phyloP scores from a whole-genome alignment of 768 basidiomycete species.

The Tylopilus sp. region DNA sequence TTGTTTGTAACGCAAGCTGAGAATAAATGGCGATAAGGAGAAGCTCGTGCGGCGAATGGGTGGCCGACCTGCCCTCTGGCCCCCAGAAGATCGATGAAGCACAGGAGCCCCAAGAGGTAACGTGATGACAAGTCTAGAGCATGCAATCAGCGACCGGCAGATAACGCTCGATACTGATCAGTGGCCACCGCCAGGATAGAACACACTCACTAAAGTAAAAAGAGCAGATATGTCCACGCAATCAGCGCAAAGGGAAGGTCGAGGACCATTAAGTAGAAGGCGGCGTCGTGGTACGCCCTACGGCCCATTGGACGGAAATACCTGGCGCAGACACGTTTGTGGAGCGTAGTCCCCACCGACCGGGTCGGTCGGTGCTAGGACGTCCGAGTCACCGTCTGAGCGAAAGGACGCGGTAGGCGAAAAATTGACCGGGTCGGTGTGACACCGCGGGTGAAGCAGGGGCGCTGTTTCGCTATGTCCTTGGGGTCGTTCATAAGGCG shows the following conservation, averaged over 20 bases:
- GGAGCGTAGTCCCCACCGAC: neutral
- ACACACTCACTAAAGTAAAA: conserved; percentile 67
- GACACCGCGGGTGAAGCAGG: conserved; percentile 39
- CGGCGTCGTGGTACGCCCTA: conserved; percentile 57
- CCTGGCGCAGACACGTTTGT: conserved; percentile 38
- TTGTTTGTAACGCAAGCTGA: conserved; percentile 63
- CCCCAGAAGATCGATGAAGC: conserved; percentile 74
- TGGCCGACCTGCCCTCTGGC: conserved; percentile 61
- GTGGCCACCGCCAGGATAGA: neutral
- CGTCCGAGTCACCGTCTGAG: conserved; percentile 40
- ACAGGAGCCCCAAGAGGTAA: conserved; percentile 77
- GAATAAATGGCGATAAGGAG: conserved; percentile 14
- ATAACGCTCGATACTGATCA: conserved; percentile 1
- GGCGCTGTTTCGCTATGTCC: conserved; percentile 59
- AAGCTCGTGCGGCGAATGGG: neutral
- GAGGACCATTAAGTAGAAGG: conserved; percentile 66
- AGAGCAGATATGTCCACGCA: conserved; percentile 81
- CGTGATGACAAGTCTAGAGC: conserved; percentile 67
- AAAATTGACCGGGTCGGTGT: too few species aligned
- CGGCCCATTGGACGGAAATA: conserved; percentile 65
- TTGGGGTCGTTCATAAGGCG: too few species aligned
- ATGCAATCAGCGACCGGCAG: conserved; percentile 15
- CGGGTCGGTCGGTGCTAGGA: conserved; percentile 26
- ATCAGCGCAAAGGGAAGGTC: conserved; percentile 77
- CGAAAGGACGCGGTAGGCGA: conserved; percentile 66